Conservation (phyloP, 805 yeast genomes). For the Candida coleopterorum region DNA sequence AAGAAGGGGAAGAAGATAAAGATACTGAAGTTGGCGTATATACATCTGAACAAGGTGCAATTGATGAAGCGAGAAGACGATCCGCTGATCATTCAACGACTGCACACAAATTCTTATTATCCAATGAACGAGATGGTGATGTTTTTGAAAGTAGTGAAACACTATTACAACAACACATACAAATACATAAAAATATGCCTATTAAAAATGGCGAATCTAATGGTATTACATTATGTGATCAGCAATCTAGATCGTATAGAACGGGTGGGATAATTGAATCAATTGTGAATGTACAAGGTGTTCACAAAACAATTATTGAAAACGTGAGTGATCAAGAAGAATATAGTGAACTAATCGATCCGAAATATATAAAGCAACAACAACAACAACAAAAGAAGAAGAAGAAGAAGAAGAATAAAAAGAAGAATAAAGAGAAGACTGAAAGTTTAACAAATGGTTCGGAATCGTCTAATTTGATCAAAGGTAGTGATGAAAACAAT, state of each 20-base stretch:
- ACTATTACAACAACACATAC: background rate
- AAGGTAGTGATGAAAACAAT: slow-evolving; percentile 5
- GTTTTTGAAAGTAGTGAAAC: slow-evolving; percentile 17
- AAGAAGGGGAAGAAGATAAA: slow-evolving; percentile 11
- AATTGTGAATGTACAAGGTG: slow-evolving; percentile 78
- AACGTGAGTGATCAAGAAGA: slow-evolving; percentile 46
- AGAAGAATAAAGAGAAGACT: slow-evolving; percentile 8
- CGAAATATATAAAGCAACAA: too few relatives aligned
- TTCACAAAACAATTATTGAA: slow-evolving; percentile 80
- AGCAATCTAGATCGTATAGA: slow-evolving; percentile 34
- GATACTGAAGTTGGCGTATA: slow-evolving; percentile 28
- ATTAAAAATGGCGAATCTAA: background rate
- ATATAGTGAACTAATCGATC: slow-evolving; percentile 28
- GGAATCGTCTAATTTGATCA: slow-evolving; percentile 10
- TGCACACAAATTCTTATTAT: slow-evolving; percentile 17
- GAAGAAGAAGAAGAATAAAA: slow-evolving; percentile 7
- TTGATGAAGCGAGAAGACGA: slow-evolving; percentile 16
- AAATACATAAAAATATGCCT: background rate
- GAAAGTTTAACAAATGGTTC: slow-evolving; percentile 2
- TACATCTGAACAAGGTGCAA: slow-evolving; percentile 42
- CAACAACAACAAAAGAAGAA: too few relatives aligned
- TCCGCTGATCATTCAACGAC: slow-evolving; percentile 10
- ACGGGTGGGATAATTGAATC: slow-evolving; percentile 75
- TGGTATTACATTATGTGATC: slow-evolving; percentile 17
- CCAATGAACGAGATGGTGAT: slow-evolving; percentile 22